Evolutionary conservation across 495 filamentous ascomycete genomes (phyloP).

Genomic region (Penicillium parvum): DNA sequence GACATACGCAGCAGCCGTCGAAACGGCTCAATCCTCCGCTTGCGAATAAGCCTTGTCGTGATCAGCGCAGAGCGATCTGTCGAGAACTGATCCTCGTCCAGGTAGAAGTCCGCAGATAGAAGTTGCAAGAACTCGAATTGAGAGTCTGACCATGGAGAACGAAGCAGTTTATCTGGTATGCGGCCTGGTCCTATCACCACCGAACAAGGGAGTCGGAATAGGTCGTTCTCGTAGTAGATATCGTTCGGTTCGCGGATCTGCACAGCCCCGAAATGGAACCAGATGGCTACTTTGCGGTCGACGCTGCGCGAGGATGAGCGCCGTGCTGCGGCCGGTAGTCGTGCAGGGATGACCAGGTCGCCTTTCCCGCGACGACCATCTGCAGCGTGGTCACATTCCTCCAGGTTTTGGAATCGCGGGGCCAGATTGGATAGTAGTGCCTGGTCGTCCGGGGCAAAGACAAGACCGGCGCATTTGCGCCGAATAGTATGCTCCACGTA

Average conservation of each 20-base stretch:
- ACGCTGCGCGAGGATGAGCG: constrained; percentile 2
- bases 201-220: constrained; percentile 32
- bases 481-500: constrained; percentile 33
- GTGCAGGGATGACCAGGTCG: constrained; percentile 27
- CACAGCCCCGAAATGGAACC: constrained; percentile 36
- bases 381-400: constrained; percentile 13
- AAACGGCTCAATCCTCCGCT: constrained; percentile 32
- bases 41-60: constrained; percentile 29
- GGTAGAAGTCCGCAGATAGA: constrained; percentile 29
- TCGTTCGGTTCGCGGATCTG: constrained; percentile 26
- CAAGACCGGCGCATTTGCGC: constrained; percentile 21
- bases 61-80: constrained; percentile 12
- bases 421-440: constrained; percentile 15
- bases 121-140: constrained; percentile 42
- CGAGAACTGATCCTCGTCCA: constrained; percentile 29
- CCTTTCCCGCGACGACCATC: constrained; percentile 25
- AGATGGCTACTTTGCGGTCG: constrained; percentile 30
- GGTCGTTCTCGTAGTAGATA: constrained; percentile 24
- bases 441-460: constrained; percentile 22
- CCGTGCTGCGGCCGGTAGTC: not conserved
- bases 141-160: constrained; percentile 37
- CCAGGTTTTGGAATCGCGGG: constrained; percentile 17
- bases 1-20: constrained; percentile 24
- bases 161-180: constrained; percentile 42
- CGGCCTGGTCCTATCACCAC: constrained; percentile 14